phyloP scores from a whole-genome alignment of 805 yeast genomes.

The Pichia paraexigua region DNA sequence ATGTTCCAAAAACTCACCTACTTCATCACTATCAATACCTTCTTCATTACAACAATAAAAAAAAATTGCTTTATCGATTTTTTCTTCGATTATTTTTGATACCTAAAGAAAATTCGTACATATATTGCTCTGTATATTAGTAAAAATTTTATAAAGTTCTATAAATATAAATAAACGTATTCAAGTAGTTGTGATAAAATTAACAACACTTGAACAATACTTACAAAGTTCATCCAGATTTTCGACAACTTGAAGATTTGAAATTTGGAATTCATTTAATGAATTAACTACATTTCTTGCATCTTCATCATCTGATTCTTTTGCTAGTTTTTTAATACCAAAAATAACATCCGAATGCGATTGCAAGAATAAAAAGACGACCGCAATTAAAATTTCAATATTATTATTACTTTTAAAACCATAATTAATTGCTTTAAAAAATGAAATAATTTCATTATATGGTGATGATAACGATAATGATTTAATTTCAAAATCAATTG shows the following conservation, averaged over 20 bases:
- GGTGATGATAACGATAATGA: slow-evolving; percentile 65
- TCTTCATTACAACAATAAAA: neutral
- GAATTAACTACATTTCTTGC: slow-evolving; percentile 29
- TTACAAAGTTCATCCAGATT: slow-evolving; percentile 61
- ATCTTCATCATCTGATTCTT: slow-evolving; percentile 22
- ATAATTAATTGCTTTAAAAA: slow-evolving; percentile 56
- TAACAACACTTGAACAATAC: slow-evolving; percentile 74
- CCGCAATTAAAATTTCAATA: slow-evolving; percentile 75
- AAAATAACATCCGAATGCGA: slow-evolving; percentile 75
- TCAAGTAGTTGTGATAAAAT: slow-evolving; percentile 44
- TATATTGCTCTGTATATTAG: neutral
- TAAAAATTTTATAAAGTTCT: neutral
- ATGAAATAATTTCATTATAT: slow-evolving; percentile 52
- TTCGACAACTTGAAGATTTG: slow-evolving; percentile 34
- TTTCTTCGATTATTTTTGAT: neutral
- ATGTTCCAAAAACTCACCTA: slow-evolving; percentile 26
- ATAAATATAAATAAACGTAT: neutral
- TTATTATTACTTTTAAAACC: slow-evolving; percentile 52
- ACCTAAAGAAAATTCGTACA: neutral
- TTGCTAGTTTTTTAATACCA: slow-evolving; percentile 13
- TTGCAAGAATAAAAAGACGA: slow-evolving; percentile 64
- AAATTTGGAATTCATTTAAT: slow-evolving; percentile 39
- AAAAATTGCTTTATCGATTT: neutral
- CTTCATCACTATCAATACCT: neutral
- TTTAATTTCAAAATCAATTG: slow-evolving; percentile 79